A percentile compares a stretch with the other conserved stretches of the same genome.
phyloP scores from a whole-genome alignment of 31 red algal genomes.

The Odonthalia washingtoniensis region DNA sequence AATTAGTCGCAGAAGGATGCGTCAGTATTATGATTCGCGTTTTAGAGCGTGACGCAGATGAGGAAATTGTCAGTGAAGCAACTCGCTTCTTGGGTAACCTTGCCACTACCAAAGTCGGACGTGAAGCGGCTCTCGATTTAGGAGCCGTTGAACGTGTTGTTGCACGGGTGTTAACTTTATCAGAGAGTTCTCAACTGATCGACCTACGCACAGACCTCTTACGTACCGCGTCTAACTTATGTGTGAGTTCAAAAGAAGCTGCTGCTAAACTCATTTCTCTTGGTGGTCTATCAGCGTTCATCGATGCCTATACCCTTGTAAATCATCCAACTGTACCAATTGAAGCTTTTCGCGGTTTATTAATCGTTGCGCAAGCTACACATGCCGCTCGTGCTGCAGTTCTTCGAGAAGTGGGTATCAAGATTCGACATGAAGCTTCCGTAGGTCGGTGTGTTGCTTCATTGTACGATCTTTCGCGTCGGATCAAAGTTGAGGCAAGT shows the following conservation, averaged over 20 bases:
- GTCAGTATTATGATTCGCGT: slow-evolving; percentile 48
- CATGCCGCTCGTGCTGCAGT: slow-evolving; percentile 53
- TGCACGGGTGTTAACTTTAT: slow-evolving; percentile 21
- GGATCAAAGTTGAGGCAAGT: slow-evolving; percentile 66
- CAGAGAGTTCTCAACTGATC: slow-evolving; percentile 10
- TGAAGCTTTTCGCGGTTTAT: slow-evolving; percentile 63
- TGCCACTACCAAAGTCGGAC: slow-evolving; percentile 60
- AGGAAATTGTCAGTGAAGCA: slow-evolving; percentile 60
- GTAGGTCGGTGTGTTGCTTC: slow-evolving; percentile 48
- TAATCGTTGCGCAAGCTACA: slow-evolving; percentile 61
- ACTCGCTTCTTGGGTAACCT: slow-evolving; percentile 55
- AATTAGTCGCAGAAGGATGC: slow-evolving; percentile 44
- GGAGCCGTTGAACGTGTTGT: slow-evolving; percentile 53
- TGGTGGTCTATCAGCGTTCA: slow-evolving; percentile 61
- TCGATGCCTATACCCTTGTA: slow-evolving; percentile 50
- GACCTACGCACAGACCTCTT: slow-evolving; percentile 54
- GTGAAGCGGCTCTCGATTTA: slow-evolving; percentile 42
- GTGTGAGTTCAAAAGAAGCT: slow-evolving; percentile 55
- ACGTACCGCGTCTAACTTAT: slow-evolving; percentile 56
- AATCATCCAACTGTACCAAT: slow-evolving; percentile 32
- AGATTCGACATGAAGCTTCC: slow-evolving; percentile 54
- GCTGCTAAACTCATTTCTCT: slow-evolving; percentile 36
- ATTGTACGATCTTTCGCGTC: slow-evolving; percentile 56
- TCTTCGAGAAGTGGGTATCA: slow-evolving; percentile 64
- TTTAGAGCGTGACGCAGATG: slow-evolving; percentile 33